Evolutionary conservation across 2,329 filamentous ascomycete genomes (phyloP).

Genomic region (Tolypocladium guangdongense): DNA sequence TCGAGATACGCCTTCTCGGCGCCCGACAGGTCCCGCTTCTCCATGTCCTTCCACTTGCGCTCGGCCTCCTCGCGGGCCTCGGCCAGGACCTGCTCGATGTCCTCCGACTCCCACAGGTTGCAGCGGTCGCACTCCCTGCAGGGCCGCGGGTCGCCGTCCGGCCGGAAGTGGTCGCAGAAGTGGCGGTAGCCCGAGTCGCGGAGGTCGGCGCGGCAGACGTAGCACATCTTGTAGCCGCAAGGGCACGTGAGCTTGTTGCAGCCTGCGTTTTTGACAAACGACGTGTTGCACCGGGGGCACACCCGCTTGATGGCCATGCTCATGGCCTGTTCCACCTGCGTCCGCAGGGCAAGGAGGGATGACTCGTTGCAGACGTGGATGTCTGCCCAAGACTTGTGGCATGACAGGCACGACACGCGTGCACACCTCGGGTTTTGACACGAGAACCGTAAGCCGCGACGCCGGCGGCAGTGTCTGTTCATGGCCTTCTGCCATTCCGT

Average conservation of each 20-base stretch:
- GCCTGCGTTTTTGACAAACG: constrained; percentile 84
- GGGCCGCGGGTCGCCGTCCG: constrained; percentile 57
- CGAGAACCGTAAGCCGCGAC: constrained; percentile 63
- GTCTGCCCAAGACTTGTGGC: constrained; percentile 74
- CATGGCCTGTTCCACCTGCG: constrained; percentile 85
- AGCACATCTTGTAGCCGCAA: constrained; percentile 97
- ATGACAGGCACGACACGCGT: constrained; percentile 68
- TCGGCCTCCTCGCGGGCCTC: constrained; percentile 63
- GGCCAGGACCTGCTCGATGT: constrained; percentile 56
- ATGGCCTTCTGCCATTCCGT: constrained; percentile 48
- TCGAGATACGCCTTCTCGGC: constrained; percentile 47
- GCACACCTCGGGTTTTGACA: constrained; percentile 62
- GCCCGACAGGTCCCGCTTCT: constrained; percentile 45
- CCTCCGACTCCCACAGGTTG: constrained; percentile 69
- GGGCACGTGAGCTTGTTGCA: constrained; percentile 96
- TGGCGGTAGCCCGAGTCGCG: constrained; percentile 73
- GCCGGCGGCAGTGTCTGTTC: constrained; percentile 55
- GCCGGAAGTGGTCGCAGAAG: constrained; percentile 92
- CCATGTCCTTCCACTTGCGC: constrained; percentile 55
- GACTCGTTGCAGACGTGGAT: constrained; percentile 86
- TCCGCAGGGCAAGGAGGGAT: constrained; percentile 68
- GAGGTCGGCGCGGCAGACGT: constrained; percentile 77
- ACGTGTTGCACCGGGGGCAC: constrained; percentile 81
- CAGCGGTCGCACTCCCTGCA: constrained; percentile 75
- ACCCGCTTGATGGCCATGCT: constrained; percentile 91